These are phyloP conservation scores for Xerocomus spinulosus DNA, from an alignment of 768 basidiomycete species.

Conservation along the genomic window DNA sequence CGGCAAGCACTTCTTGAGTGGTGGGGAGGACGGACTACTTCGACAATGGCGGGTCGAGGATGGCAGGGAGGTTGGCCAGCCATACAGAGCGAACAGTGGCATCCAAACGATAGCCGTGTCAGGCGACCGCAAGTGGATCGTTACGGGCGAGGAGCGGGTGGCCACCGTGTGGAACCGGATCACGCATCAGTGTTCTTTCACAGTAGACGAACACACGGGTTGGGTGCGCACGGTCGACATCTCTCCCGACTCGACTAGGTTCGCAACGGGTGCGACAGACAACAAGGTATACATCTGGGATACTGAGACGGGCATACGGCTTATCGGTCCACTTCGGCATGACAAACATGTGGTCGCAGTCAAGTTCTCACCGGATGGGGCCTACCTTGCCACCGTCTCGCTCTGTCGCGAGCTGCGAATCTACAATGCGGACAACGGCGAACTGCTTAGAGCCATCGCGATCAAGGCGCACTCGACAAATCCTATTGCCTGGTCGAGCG, in stretches of 20 bases:
- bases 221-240: constrained; percentile 1
- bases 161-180: constrained; percentile 1
- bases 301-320: constrained; percentile 2
- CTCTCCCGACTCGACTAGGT: constrained; percentile 6
- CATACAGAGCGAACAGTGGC: neutral
- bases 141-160: constrained; percentile 1
- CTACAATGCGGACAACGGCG: constrained; percentile 5
- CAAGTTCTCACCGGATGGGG: constrained; percentile 11
- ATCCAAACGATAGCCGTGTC: neutral
- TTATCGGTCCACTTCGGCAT: constrained; percentile 11
- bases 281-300: constrained; percentile 7
- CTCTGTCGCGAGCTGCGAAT: constrained; percentile 6
- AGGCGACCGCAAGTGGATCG: constrained; percentile 4
- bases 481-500: constrained; percentile 5
- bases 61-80: constrained; percentile 4
- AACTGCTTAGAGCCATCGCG: neutral
- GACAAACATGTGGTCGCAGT: constrained; percentile 1
- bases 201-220: constrained; percentile 1
- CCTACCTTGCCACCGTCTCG: neutral
- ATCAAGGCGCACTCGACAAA: constrained; percentile 3
- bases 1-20: constrained; percentile 4
- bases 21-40: neutral
- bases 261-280: constrained; percentile 6
- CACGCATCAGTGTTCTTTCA: neutral
- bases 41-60: constrained; percentile 6